Conservation (phyloP, 2,329 filamentous ascomycete species). For the Neofusicoccum ribis region DNA sequence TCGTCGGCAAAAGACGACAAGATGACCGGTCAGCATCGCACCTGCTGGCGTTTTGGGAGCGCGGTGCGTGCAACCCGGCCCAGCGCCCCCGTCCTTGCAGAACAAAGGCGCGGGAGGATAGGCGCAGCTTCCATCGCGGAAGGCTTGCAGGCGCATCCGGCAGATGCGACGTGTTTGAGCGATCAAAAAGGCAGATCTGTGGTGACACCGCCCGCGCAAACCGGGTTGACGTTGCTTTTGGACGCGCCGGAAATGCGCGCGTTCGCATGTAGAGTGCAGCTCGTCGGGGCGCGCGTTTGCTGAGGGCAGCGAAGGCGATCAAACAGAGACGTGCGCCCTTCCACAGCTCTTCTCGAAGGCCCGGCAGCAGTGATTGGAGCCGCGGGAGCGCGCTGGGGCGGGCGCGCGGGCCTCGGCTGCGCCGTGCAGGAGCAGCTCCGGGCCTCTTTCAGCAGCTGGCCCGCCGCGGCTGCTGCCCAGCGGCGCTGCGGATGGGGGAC, state of each 20-base stretch:
- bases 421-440: conserved; percentile 5
- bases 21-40: neutral
- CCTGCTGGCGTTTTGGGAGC: neutral
- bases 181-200: conserved; percentile 17
- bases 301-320: conserved; percentile 23
- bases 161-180: conserved; percentile 18
- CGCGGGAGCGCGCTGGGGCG: neutral
- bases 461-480: conserved; percentile 8
- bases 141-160: conserved; percentile 19
- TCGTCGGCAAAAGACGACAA: neutral
- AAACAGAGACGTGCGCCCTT: conserved; percentile 27
- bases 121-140: conserved; percentile 18
- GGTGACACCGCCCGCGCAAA: conserved; percentile 13
- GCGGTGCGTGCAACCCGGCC: conserved; percentile 7
- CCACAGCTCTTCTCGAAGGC: conserved; percentile 32
- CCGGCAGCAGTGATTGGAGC: conserved; percentile 9
- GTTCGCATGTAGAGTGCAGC: conserved; percentile 11
- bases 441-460: neutral
- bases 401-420: neutral
- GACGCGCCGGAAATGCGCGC: neutral
- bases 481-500: neutral
- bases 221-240: conserved; percentile 19
- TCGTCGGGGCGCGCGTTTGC: neutral
- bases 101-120: conserved; percentile 17
- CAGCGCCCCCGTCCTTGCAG: conserved; percentile 18